Percentiles rank a stretch among this genome's conserved stretches.
These are phyloP conservation scores for Botrytis aclada DNA, from an alignment of 2,329 filamentous ascomycete genomes.

Conservation along the genomic window DNA sequence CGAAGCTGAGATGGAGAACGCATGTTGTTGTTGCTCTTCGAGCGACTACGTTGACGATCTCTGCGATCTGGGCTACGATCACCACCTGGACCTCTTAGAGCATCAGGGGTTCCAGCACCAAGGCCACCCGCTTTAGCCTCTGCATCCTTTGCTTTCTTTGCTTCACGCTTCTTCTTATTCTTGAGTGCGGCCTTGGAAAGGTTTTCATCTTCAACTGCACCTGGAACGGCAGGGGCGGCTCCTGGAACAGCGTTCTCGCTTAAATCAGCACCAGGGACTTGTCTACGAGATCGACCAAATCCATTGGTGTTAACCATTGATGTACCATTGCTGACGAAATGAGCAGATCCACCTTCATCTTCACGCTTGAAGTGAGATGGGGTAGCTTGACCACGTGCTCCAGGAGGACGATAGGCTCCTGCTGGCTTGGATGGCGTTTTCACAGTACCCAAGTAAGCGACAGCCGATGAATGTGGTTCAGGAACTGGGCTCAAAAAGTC, in stretches of 20 bases:
- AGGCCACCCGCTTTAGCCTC: constrained; percentile 57
- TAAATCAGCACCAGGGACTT: constrained; percentile 83
- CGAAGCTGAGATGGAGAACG: constrained; percentile 47
- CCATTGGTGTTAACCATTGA: constrained; percentile 65
- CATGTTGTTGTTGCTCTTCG: constrained; percentile 43
- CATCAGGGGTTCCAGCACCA: constrained; percentile 32
- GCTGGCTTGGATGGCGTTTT: constrained; percentile 96
- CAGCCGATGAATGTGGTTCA: constrained; percentile 75
- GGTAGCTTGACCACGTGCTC: constrained; percentile 82
- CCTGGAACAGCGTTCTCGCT: constrained; percentile 64
- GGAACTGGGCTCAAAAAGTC: constrained; percentile 75
- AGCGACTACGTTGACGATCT: constrained; percentile 52
- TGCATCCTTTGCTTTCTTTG: constrained; percentile 83
- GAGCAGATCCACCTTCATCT: constrained; percentile 90
- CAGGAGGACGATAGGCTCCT: constrained; percentile 94
- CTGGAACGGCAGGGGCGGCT: constrained; percentile 61
- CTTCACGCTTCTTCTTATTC: constrained; percentile 97
- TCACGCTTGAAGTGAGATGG: constrained; percentile 96
- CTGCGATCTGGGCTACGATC: constrained; percentile 46
- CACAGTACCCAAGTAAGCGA: constrained; percentile 75
- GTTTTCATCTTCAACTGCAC: constrained; percentile 60
- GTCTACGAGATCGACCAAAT: constrained; percentile 72
- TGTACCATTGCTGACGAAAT: constrained; percentile 73
- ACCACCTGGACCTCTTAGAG: constrained; percentile 30
- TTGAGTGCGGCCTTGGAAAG: constrained; percentile 83